Evolutionary conservation across 805 yeast species (phyloP), one percentile per base, ranked within the genome.

Genomic region (Hermanozyma aechmeae): DNA sequence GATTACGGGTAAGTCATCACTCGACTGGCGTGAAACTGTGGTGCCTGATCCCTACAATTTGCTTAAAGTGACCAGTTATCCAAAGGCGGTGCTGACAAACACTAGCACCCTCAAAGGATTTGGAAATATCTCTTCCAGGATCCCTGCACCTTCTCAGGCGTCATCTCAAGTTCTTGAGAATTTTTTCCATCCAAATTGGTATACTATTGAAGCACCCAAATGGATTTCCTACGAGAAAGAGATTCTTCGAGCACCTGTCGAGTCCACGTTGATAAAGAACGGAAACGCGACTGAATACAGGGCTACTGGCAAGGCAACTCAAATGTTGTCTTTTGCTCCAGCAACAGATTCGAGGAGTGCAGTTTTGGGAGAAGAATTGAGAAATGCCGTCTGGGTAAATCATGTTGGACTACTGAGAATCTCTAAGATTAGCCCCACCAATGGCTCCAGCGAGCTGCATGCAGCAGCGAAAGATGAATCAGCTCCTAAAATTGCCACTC

Each of bases 11-110:
- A 79, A 74, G 43, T 83, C 96, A 0, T 59, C 69, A 13, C 55
- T 86, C 29, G 97, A 92, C 48, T 72, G 77, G 25, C 73, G 95
- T 37, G 76, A 74, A 28, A 72, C 81, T 2, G 56, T 68, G 3
- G 66, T 81, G 4, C 84, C 83, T 7, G 77, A 76, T 17, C 77
- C 78, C 10, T 78, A 82, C 45, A 65, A 68, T 26, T 48, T 76
- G n/a, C 62, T 86, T 18, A 76, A 76, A 36, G 73, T 84, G 2
- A 56, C 84, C 15, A 11, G 24, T 11, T 10, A 10, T 11, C 92
- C 95, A 0, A 43, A 43, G 23, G 46, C 42, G 26, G 28, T 45
- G 5, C 37, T 50, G 13, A 35, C 46, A 10, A 45, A 43, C 22
- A 32, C 38, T 6, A 33, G 51, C 26, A 43, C 56, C 2, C 43